Evolutionary conservation across 2,329 filamentous ascomycete species (phyloP), one percentile per base, ranked within the genome.

Genomic region (Bertia moriformis): DNA sequence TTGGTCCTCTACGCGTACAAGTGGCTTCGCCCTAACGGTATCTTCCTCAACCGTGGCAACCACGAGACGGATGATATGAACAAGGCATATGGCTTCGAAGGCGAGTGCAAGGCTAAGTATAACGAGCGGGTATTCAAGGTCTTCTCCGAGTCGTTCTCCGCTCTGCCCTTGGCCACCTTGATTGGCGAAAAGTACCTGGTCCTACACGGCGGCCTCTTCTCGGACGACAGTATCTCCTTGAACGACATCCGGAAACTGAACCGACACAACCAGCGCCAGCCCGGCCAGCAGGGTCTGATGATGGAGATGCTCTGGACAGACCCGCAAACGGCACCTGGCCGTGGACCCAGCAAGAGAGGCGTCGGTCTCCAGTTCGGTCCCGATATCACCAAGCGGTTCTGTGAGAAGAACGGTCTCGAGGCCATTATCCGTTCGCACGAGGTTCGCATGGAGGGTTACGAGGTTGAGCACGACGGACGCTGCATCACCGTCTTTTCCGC

Each of bases 291-390:
- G 38, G 91, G 91, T 13, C 65, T 98, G 50, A 98, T 98, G 91
- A 98, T 98, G 91, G 91, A 98, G 62, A 98, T 98, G 91, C 73
- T 98, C 37, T 98, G 91, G 91, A 96, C 91, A 1, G 91, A 98
- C 55, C 91, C 91, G 2, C 91, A 98, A 58, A 71, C 83, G 1
- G 70, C 78, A 49, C 78, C 83, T 19, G 91, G 91, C 39, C 78
- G 91, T 48, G 86, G 88, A 5, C 91, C 91, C 35, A 94, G 87
- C 67, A 98, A 98, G 69, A 77, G 91, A 55, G 91, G 91, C 48
- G 89, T 98, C 15, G 91, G 91, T 39, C 73, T 96, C 62, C 88
- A 96, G 56, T 98, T 98, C 51, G 91, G 91, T 1, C 91, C 91
- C 0, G 91, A 98, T 55, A 78, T 98, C 42, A 98, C 91, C 17